These are phyloP conservation scores for Orbilia brochopaga DNA, from an alignment of 2,329 filamentous ascomycete species.

Conservation along the genomic window DNA sequence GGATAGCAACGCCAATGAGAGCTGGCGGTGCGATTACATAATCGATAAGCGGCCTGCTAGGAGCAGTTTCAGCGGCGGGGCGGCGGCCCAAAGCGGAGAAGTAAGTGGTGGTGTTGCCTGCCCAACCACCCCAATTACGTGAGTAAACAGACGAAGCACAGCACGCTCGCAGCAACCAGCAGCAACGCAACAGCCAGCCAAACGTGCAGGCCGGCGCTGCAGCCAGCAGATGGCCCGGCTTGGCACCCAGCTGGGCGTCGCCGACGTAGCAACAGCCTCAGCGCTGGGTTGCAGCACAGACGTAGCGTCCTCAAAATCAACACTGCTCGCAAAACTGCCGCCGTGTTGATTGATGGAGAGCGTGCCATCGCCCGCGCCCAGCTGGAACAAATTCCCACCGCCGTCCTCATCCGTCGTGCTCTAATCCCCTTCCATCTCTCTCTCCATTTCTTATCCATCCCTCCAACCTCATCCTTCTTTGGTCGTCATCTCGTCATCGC, in stretches of 20 bases:
- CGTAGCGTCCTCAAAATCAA: too few relatives aligned
- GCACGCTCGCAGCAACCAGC: background rate
- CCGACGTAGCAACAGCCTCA: slow-evolving; percentile 40
- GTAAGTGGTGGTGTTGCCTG: slow-evolving; percentile 42
- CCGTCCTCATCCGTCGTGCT: slow-evolving; percentile 18
- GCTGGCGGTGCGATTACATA: too few relatives aligned
- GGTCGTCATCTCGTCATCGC: too few relatives aligned
- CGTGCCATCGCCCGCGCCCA: slow-evolving; percentile 39
- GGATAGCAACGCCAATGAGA: slow-evolving; percentile 6
- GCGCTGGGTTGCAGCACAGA: too few relatives aligned
- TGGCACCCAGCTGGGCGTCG: background rate
- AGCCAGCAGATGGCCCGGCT: background rate
- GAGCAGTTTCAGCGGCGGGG: too few relatives aligned
- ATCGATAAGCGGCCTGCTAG: too few relatives aligned
- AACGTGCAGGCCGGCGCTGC: background rate
- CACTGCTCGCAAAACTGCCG: too few relatives aligned
- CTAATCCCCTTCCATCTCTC: slow-evolving; percentile 19
- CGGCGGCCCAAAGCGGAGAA: slow-evolving; percentile 20
- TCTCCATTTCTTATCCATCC: slow-evolving; percentile 24
- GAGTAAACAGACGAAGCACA: slow-evolving; percentile 5
- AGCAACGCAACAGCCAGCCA: slow-evolving; percentile 11
- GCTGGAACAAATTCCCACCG: slow-evolving; percentile 26
- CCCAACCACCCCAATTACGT: slow-evolving; percentile 38
- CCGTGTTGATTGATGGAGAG: too few relatives aligned
- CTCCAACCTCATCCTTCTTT: background rate